A percentile compares a stretch with the other conserved stretches of the same genome.
phyloP scores from a whole-genome alignment of 352 stramenopile genomes.

The Poterioochromonas sp. region DNA sequence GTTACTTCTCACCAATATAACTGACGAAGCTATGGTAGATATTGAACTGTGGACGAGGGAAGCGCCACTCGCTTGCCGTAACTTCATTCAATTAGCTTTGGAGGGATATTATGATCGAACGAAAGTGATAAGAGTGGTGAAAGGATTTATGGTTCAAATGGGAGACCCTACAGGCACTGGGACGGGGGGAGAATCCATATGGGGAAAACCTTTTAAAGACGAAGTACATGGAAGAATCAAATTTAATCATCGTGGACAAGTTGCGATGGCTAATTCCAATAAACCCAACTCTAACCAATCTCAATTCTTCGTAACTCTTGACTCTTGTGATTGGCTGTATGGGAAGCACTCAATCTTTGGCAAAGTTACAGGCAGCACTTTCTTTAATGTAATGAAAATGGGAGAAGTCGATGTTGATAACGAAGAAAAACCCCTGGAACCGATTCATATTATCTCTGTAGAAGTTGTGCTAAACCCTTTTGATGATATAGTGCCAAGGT shows the following conservation, averaged over 20 bases:
- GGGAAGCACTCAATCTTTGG: conserved; percentile 89
- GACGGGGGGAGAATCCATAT: conserved; percentile 47
- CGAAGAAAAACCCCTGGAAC: conserved; percentile 56
- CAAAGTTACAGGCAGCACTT: conserved; percentile 84
- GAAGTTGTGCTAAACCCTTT: conserved; percentile 90
- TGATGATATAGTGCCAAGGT: conserved; percentile 77
- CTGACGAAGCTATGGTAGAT: conserved; percentile 48
- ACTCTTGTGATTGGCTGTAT: conserved; percentile 83
- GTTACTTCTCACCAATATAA: neutral
- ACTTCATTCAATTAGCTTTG: conserved; percentile 57
- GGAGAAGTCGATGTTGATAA: conserved; percentile 53
- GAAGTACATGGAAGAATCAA: conserved; percentile 84
- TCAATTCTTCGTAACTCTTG: conserved; percentile 97
- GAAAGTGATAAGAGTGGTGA: conserved; percentile 87
- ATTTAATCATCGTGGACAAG: conserved; percentile 88
- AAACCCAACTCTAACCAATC: conserved; percentile 69
- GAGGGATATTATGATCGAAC: conserved; percentile 88
- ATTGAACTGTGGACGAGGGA: conserved; percentile 93
- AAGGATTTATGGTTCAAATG: conserved; percentile 83
- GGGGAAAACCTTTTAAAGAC: conserved; percentile 61
- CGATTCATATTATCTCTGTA: conserved; percentile 62
- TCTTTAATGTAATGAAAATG: conserved; percentile 92
- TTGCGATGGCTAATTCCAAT: conserved; percentile 84
- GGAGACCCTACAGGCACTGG: conserved; percentile 75
- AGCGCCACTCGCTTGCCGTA: conserved; percentile 74